Evolutionary conservation across 2,329 filamentous ascomycete species (phyloP), one percentile per base, ranked within the genome.

Genomic region (Botrytis elliptica): DNA sequence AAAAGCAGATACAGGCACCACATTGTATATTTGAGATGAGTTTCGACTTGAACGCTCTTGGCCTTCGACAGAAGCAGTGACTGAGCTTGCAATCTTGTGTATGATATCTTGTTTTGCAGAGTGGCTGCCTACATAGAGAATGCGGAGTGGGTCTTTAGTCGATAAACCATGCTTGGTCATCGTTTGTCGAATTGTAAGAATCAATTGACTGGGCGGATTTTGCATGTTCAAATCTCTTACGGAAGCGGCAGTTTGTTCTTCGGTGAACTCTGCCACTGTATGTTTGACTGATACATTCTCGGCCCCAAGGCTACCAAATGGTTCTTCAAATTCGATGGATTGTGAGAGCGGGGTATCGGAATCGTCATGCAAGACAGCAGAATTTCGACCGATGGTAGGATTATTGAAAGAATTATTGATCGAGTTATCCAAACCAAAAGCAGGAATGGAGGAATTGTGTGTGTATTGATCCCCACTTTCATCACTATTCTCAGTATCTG

Each of bases 1-100:
- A 77, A 87, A 87, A 2, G 84, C 84, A 5, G 85, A 85, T 71
- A 87, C 83, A 25, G 85, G 85, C 63, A 87, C 84, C 62, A 87
- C 85, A 79, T 86, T 87, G 79, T 85, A 87, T 46, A 86, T 80
- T 44, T 84, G 84, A 62, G 85, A 85, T 66, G 82, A 80, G 16
- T 79, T 78, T 40, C 79, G 79, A 18, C 80, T 76, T 71, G 79
- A 78, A 57, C 79, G 77, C 55, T 81, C 82, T 12, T 80, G 74
- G 44, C 75, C 77, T 44, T 81, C 77, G 14, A 80, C 80, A 16
- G 84, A 85, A 18, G 83, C 84, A 74, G 83, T 83, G 65, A 86
- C 82, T 40, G 86, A 85, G 62, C 83, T 84, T n/a, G 84, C 85
- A 75, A 87, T 82, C 81, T 86, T 86, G 76, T 83, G 80, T 59